These are phyloP conservation scores for Cercospora zeae-maydis DNA, from an alignment of 2,329 filamentous ascomycete genomes.

Conservation along the genomic window DNA sequence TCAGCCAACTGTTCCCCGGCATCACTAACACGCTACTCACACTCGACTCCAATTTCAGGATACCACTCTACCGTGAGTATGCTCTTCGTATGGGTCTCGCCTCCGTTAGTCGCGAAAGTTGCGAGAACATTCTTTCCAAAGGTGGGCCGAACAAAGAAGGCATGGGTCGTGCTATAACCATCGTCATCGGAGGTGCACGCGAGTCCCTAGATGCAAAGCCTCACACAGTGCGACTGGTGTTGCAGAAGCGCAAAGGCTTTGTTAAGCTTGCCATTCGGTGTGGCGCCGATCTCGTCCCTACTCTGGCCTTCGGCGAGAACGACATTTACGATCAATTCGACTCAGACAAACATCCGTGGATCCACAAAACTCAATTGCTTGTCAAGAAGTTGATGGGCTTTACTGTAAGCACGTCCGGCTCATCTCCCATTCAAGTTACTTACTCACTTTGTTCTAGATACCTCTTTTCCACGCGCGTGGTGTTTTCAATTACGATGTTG, in stretches of 20 bases:
- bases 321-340: slow-evolving; percentile 90
- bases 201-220: slow-evolving; percentile 89
- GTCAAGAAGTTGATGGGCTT: slow-evolving; percentile 86
- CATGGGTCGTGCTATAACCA: slow-evolving; percentile 93
- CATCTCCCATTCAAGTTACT: slow-evolving; percentile 53
- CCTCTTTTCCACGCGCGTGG: slow-evolving; percentile 85
- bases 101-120: slow-evolving; percentile 87
- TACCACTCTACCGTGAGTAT: slow-evolving; percentile 92
- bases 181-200: slow-evolving; percentile 87
- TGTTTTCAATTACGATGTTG: slow-evolving; percentile 97
- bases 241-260: slow-evolving; percentile 84
- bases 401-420: slow-evolving; percentile 76
- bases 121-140: slow-evolving; percentile 78
- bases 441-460: slow-evolving; percentile 53
- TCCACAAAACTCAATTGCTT: slow-evolving; percentile 78
- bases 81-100: slow-evolving; percentile 82
- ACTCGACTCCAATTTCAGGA: slow-evolving; percentile 91
- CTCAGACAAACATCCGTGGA: slow-evolving; percentile 68
- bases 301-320: slow-evolving; percentile 91
- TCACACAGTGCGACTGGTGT: slow-evolving; percentile 69
- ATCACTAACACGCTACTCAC: slow-evolving; percentile 93
- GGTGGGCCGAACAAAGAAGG: slow-evolving; percentile 75
- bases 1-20: slow-evolving; percentile 81
- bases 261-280: slow-evolving; percentile 87
- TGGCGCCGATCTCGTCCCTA: slow-evolving; percentile 90